Base-by-base conservation (phyloP, 352 stramenopile species). In the Phytopythium sindhum region DNA sequence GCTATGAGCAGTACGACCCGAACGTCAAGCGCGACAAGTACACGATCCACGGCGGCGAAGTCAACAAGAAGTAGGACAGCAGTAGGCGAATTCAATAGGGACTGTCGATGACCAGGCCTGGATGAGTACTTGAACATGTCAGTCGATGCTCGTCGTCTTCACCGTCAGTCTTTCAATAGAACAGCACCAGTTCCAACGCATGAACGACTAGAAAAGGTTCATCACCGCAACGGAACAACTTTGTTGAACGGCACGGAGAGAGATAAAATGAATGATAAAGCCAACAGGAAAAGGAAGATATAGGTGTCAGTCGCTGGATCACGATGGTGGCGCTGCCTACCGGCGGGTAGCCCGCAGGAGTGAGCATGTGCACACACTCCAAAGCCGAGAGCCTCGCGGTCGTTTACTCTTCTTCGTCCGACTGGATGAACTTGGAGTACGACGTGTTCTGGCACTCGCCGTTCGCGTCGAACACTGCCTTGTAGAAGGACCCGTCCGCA, bases 401-500 rank as follows among this genome's bases (percentile, higher is more conserved):
- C 28, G 60, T 79, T 64, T 87, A 94, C 71, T 96, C 86, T 58
- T 96, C 87, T 76, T 96, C 87, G 60, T 96, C 87, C 48, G 84
- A 81, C 61, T 96, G 85, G 74, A 96, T 93, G 64, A 96, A 96
- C 68, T 96, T 94, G 62, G 87, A 94, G 74, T 91, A 96, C 57
- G 86, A 96, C 56, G 85, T 96, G 74, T 92, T 93, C 59, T 96
- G 84, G 69, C 87, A 96, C 65, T 96, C 87, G 42, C 85, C 87
- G 39, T 93, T 94, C 42, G 80, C 78, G 69, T 93, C 86, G 54
- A 96, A 96, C 39, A 93, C 82, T 24, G 86, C 87, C 68, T 94
- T 96, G 80, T 96, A 96, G 62, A 96, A 96, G 28, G 87, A 93
- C 15, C 87, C 87, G 60, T 96, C 87, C 14, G 87, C 87, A 47